Conservation (phyloP, 2,329 filamentous ascomycete genomes). For the Aureobasidium sp. region DNA sequence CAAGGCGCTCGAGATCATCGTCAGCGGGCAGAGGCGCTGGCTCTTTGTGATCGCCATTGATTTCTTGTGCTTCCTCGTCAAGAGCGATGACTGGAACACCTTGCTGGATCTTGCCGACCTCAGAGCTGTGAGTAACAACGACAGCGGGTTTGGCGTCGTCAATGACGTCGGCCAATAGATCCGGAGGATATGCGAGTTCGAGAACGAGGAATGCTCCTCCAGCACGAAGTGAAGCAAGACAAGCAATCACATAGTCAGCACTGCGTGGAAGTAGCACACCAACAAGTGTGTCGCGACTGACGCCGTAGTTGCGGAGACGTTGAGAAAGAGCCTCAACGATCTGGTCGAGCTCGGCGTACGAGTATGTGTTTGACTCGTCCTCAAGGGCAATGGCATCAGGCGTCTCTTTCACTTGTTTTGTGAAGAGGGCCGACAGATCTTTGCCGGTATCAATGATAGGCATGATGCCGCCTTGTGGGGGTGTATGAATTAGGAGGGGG, state of each 20-base stretch:
- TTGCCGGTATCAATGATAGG: conserved; percentile 62
- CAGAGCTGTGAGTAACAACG: conserved; percentile 60
- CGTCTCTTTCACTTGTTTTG: conserved; percentile 59
- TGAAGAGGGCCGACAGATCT: conserved; percentile 66
- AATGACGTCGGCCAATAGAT: conserved; percentile 66
- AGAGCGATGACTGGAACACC: conserved; percentile 58
- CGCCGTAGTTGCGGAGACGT: conserved; percentile 59
- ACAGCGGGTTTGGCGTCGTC: conserved; percentile 67
- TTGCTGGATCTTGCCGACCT: conserved; percentile 59
- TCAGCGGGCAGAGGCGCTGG: conserved; percentile 50
- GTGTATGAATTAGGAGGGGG: not conserved
- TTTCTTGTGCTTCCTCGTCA: conserved; percentile 40
- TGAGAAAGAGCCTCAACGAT: conserved; percentile 59
- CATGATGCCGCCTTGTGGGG: conserved; percentile 39
- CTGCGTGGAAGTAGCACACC: conserved; percentile 69
- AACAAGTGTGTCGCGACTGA: conserved; percentile 65
- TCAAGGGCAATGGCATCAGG: conserved; percentile 66
- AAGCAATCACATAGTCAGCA: conserved; percentile 72
- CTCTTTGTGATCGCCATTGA: conserved; percentile 24
- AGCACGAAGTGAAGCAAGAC: conserved; percentile 68
- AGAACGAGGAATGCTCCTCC: conserved; percentile 76
- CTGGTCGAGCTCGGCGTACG: conserved; percentile 64
- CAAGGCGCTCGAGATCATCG: conserved; percentile 64
- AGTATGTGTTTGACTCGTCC: conserved; percentile 60
- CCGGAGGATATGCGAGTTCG: conserved; percentile 70